phyloP scores from a whole-genome alignment of 2,329 filamentous ascomycete species.

The Ophiocordyceps robertsii region DNA sequence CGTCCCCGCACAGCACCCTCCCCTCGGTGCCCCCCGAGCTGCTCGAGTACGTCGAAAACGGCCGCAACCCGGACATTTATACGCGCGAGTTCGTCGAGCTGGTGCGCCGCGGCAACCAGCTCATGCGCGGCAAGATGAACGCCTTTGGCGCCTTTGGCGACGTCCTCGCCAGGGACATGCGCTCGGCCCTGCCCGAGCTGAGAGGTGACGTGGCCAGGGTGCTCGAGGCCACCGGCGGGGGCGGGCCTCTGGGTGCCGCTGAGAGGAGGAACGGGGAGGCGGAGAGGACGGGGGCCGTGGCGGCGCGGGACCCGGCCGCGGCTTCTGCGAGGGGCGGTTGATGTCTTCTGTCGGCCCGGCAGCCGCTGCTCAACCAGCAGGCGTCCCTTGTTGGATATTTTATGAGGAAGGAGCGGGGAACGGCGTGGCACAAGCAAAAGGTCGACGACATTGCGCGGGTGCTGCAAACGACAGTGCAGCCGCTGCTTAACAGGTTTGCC shows the following conservation, averaged over 20 bases:
- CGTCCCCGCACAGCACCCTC: conserved; percentile 23
- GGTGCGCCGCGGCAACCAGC: conserved; percentile 51
- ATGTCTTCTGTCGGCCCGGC: conserved; percentile 18
- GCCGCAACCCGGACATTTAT: conserved; percentile 62
- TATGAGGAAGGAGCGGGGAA: conserved; percentile 17
- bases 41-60: conserved; percentile 55
- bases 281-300: background rate
- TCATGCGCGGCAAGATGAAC: conserved; percentile 49
- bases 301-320: background rate
- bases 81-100: conserved; percentile 62
- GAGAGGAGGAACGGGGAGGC: background rate
- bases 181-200: conserved; percentile 45
- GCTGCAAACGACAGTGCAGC: conserved; percentile 21
- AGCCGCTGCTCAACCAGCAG: conserved; percentile 25
- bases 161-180: conserved; percentile 45
- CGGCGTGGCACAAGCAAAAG: conserved; percentile 16
- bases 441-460: conserved; percentile 29
- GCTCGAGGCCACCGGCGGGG: conserved; percentile 30
- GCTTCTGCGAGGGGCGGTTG: too few relatives aligned
- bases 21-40: conserved; percentile 48
- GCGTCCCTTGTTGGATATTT: conserved; percentile 23
- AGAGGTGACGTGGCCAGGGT: conserved; percentile 37
- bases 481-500: conserved; percentile 23
- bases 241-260: conserved; percentile 1
- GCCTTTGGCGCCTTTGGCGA: conserved; percentile 50